Evolutionary conservation across 805 yeast genomes (phyloP).

Genomic region (Metschnikowia sp.): DNA sequence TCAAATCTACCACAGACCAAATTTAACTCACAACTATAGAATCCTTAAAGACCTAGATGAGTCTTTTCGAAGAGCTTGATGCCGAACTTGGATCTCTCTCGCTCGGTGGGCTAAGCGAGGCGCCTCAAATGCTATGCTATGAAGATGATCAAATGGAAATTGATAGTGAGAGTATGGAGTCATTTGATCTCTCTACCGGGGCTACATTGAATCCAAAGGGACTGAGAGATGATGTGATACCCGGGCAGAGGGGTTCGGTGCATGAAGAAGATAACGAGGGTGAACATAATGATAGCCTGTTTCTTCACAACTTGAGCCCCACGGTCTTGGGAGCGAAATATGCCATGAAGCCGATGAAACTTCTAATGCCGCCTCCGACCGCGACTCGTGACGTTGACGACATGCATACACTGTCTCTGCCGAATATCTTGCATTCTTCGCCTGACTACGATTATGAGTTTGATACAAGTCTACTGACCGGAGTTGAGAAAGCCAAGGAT

Average conservation of each 20-base stretch:
- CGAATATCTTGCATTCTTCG: not conserved
- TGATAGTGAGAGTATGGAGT: conserved; percentile 16
- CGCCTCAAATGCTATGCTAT: not conserved
- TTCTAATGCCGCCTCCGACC: conserved; percentile 27
- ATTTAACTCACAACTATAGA: too few species aligned
- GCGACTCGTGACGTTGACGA: not conserved
- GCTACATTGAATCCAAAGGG: not conserved
- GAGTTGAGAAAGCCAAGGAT: not conserved
- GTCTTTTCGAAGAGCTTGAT: conserved; percentile 16
- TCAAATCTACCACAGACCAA: too few species aligned
- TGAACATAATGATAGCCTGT: conserved; percentile 7
- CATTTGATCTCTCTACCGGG: not conserved
- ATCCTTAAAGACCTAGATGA: not conserved
- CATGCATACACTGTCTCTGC: too few species aligned
- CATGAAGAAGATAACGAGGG: conserved; percentile 5
- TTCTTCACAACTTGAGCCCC: conserved; percentile 29
- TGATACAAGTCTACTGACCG: conserved; percentile 20
- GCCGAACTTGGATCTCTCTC: conserved; percentile 15
- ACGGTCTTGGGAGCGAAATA: conserved; percentile 40
- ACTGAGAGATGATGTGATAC: conserved; percentile 4
- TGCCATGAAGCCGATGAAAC: conserved; percentile 32
- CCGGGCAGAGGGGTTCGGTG: not conserved
- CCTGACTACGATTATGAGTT: conserved; percentile 24
- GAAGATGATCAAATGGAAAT: conserved; percentile 24
- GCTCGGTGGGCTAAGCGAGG: conserved; percentile 3